phyloP scores from a whole-genome alignment of 768 basidiomycete genomes.

The Lactarius hatsudake region DNA sequence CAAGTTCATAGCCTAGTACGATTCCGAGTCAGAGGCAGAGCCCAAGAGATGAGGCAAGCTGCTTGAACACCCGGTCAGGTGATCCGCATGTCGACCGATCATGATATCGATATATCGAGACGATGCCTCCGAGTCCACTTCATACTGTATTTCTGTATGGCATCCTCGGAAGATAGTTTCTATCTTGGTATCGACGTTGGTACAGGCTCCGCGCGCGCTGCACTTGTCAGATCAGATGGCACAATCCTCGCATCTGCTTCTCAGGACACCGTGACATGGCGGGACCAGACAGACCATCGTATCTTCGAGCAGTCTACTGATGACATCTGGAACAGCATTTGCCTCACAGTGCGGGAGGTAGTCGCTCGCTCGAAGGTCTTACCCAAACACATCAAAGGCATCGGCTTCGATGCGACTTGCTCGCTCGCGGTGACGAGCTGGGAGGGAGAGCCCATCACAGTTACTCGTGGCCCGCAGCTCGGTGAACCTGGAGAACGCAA shows the following conservation, averaged over 20 bases:
- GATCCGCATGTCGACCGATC: neutral
- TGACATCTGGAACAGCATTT: constrained; percentile 81
- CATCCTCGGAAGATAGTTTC: constrained; percentile 37
- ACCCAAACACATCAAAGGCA: constrained; percentile 68
- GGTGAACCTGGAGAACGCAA: constrained; percentile 75
- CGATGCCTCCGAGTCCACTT: neutral
- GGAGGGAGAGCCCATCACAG: constrained; percentile 67
- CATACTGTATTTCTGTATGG: constrained; percentile 33
- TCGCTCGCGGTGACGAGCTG: constrained; percentile 84
- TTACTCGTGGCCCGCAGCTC: constrained; percentile 65
- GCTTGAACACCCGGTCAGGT: constrained; percentile 1
- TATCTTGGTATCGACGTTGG: constrained; percentile 85
- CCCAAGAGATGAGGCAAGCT: too few species aligned
- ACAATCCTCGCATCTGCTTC: constrained; percentile 74
- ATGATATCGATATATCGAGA: too few species aligned
- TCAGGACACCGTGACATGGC: constrained; percentile 80
- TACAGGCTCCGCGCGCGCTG: constrained; percentile 90
- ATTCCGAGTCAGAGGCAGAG: too few species aligned
- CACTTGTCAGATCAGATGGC: constrained; percentile 68
- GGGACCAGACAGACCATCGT: constrained; percentile 78
- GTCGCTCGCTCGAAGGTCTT: constrained; percentile 54
- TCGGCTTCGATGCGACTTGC: constrained; percentile 97
- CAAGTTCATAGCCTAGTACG: too few species aligned
- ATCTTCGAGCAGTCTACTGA: constrained; percentile 96
- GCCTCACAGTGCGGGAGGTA: constrained; percentile 58